Conservation (phyloP, 2,329 filamentous ascomycete species). For the Diaporthe nobilis region DNA sequence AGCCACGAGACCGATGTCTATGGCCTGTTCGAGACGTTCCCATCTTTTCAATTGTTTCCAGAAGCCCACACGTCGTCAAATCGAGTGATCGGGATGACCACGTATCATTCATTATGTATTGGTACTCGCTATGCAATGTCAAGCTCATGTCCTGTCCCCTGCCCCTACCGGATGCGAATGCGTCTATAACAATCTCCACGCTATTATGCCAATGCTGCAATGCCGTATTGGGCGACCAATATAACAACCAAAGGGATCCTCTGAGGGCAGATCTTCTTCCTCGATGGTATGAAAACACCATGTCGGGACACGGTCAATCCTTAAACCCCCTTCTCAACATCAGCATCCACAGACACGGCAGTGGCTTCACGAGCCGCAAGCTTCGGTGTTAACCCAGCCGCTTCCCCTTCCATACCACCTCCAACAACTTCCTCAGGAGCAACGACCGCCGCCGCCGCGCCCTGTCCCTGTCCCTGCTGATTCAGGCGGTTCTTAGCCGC, state of each 20-base stretch:
- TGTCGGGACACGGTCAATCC: neutral
- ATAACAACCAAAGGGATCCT: fast-evolving
- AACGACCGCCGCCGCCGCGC: neutral
- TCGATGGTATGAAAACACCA: fast-evolving
- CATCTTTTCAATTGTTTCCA: too few relatives aligned
- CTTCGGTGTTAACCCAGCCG: too few relatives aligned
- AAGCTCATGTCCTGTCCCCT: neutral
- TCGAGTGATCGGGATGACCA: neutral
- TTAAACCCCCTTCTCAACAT: slow-evolving; percentile 40
- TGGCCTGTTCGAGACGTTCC: too few relatives aligned
- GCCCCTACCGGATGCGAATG: neutral
- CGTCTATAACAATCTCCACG: neutral
- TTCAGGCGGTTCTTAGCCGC: neutral
- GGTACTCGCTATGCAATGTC: neutral
- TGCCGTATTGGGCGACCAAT: neutral
- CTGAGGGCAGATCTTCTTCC: too few relatives aligned
- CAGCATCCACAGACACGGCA: neutral
- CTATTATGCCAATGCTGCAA: neutral
- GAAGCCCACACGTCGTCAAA: too few relatives aligned
- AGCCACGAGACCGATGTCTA: too few relatives aligned
- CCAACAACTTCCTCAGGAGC: neutral
- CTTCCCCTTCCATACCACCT: neutral
- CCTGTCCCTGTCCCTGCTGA: too few relatives aligned
- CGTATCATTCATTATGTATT: neutral
- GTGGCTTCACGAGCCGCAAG: too few relatives aligned